Percentiles rank a stretch among this genome's conserved stretches.
Evolutionary conservation across 129 eudicot species (phyloP).

Genomic region (Escallonia herrerae): DNA sequence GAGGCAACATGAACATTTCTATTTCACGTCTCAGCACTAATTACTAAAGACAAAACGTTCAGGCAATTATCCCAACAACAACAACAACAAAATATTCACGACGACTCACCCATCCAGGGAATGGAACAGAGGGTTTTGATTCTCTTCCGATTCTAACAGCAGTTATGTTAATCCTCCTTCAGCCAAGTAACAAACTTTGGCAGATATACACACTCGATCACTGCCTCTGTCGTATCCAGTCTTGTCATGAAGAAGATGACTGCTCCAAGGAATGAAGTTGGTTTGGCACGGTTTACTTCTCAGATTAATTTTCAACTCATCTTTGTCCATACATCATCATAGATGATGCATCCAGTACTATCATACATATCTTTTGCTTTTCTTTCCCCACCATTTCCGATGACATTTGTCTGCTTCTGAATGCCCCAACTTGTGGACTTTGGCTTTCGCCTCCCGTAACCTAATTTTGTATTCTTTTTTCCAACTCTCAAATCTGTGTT

Average conservation of each 20-base stretch:
- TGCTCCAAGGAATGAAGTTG: neutral
- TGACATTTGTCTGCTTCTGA: conserved; percentile 31
- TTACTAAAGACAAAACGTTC: neutral
- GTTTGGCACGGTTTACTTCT: neutral
- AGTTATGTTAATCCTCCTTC: neutral
- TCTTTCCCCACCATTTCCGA: conserved; percentile 73
- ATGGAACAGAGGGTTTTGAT: neutral
- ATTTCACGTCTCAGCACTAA: conserved; percentile 9
- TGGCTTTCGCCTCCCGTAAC: conserved; percentile 48
- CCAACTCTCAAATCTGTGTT: conserved; percentile 55
- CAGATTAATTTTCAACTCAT: neutral
- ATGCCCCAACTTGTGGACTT: conserved; percentile 32
- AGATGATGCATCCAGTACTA: conserved; percentile 4
- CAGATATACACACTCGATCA: neutral
- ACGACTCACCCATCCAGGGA: neutral
- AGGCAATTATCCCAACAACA: neutral
- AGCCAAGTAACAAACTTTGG: neutral
- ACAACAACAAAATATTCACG: neutral
- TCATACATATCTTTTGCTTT: conserved; percentile 22
- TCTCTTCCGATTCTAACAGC: neutral
- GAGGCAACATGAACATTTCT: neutral
- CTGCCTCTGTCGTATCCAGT: neutral
- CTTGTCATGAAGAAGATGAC: neutral
- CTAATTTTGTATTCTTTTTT: conserved; percentile 61
- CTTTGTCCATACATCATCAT: neutral